Percentiles rank a stretch among this genome's conserved stretches.
These are phyloP conservation scores for Selenicereus undatus DNA, from an alignment of 148 eudicot genomes.

Conservation along the genomic window DNA sequence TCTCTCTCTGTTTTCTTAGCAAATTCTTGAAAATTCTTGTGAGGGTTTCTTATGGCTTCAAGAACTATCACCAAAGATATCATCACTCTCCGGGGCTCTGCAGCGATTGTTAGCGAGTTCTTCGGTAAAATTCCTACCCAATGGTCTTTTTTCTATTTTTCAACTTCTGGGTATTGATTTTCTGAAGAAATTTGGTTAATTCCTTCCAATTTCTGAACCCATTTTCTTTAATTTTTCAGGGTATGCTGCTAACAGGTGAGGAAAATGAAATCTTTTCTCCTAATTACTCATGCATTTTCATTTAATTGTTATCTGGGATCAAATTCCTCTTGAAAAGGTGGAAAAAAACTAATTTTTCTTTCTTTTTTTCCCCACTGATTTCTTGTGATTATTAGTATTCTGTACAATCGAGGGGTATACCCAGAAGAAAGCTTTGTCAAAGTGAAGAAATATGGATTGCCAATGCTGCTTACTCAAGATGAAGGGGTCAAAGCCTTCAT, in stretches of 20 bases:
- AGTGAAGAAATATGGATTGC: constrained; percentile 95
- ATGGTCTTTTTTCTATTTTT: background rate
- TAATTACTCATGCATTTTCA: background rate
- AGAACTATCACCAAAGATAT: constrained; percentile 77
- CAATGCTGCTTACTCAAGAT: constrained; percentile 86
- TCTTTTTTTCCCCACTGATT: background rate
- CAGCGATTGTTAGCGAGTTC: constrained; percentile 91
- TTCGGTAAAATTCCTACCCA: constrained; percentile 46
- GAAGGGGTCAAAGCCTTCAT: constrained; percentile 90
- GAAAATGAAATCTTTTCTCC: background rate
- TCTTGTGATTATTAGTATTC: constrained; percentile 43
- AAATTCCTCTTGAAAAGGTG: background rate
- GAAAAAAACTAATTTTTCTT: background rate
- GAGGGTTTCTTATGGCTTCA: constrained; percentile 54
- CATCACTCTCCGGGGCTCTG: constrained; percentile 91
- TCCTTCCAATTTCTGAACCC: background rate
- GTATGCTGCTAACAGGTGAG: constrained; percentile 93
- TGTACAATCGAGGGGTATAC: constrained; percentile 89
- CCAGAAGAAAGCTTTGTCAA: constrained; percentile 87
- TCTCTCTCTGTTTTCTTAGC: background rate
- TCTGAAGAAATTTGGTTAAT: background rate
- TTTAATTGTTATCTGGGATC: background rate
- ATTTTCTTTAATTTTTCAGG: constrained; percentile 42
- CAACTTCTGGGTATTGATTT: background rate
- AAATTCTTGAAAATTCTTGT: background rate